Evolutionary conservation across 495 filamentous ascomycete species (phyloP).

Genomic region (Penicillium riverlandense): DNA sequence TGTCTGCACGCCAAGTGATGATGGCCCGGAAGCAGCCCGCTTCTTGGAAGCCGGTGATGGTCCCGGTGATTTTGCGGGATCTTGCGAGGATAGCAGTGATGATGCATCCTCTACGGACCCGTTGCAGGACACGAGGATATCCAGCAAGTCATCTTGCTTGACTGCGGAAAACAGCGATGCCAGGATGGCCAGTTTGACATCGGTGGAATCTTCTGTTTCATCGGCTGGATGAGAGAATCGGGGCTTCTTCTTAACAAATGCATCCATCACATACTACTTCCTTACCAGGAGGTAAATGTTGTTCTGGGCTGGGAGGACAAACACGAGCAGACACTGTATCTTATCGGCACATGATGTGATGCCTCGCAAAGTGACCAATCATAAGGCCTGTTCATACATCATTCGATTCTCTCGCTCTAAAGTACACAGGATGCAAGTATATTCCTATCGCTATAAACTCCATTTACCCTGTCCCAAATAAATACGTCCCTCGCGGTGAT

Average conservation of each 20-base stretch:
- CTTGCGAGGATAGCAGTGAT: slow-evolving; percentile 37
- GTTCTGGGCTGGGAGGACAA: background rate
- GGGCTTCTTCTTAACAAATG: slow-evolving; percentile 45
- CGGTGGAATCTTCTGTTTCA: slow-evolving; percentile 62
- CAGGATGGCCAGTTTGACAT: slow-evolving; percentile 79
- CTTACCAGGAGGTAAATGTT: background rate
- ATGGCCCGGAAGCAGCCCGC: slow-evolving; percentile 8
- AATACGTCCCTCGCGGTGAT: slow-evolving; percentile 16
- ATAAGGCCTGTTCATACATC: background rate
- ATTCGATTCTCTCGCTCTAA: background rate
- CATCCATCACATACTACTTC: slow-evolving; percentile 40
- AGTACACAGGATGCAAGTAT: background rate
- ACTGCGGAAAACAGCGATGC: slow-evolving; percentile 63
- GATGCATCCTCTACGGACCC: slow-evolving; percentile 66
- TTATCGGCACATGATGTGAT: slow-evolving; percentile 33
- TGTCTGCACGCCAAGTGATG: slow-evolving; percentile 26
- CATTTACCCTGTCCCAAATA: slow-evolving; percentile 22
- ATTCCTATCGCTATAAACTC: slow-evolving; percentile 1
- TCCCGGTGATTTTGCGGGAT: background rate
- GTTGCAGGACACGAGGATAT: slow-evolving; percentile 67
- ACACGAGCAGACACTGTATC: slow-evolving; percentile 1
- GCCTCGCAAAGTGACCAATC: slow-evolving; percentile 28
- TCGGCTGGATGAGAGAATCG: slow-evolving; percentile 17
- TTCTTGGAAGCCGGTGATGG: slow-evolving; percentile 20
- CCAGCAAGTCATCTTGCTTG: slow-evolving; percentile 61